Evolutionary conservation across 192 early-diverging fungal genomes (phyloP).

Genomic region (Mortierella claussenii): DNA sequence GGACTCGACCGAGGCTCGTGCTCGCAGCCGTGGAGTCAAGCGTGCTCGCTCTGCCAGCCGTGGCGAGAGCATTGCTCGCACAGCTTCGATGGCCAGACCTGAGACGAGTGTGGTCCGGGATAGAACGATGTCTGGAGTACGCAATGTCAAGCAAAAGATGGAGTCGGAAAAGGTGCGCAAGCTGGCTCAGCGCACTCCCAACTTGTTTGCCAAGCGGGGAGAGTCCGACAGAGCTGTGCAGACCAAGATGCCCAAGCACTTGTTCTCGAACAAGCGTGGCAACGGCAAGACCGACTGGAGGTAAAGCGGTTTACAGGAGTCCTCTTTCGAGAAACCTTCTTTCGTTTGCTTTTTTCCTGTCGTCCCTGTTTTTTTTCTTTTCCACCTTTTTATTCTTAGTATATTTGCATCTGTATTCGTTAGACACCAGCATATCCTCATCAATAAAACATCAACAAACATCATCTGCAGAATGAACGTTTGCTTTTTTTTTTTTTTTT

Average conservation of each 20-base stretch:
- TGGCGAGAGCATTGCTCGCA: slow-evolving; percentile 72
- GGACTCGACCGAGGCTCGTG: slow-evolving; percentile 69
- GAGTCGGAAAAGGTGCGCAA: slow-evolving; percentile 84
- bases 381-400: no score
- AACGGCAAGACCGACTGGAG: slow-evolving; percentile 85
- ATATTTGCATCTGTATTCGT: no score
- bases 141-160: slow-evolving; percentile 63
- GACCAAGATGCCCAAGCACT: slow-evolving; percentile 97
- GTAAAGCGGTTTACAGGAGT: no score
- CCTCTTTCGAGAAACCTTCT: no score
- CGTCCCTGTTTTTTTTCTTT: no score
- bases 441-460: no score
- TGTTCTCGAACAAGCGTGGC: slow-evolving; percentile 93
- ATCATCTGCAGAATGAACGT: no score
- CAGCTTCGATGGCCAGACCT: slow-evolving; percentile 69
- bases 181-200: slow-evolving; percentile 76
- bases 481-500: no score
- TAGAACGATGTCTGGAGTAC: slow-evolving; percentile 82
- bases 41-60: slow-evolving; percentile 79
- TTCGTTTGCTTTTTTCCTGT: no score
- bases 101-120: slow-evolving; percentile 67
- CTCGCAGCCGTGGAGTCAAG: slow-evolving; percentile 75
- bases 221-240: slow-evolving; percentile 95
- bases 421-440: no score
- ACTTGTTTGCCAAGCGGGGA: slow-evolving; percentile 82